Conservation (phyloP, 495 filamentous ascomycete genomes). For the Lineolata rhizophorae region DNA sequence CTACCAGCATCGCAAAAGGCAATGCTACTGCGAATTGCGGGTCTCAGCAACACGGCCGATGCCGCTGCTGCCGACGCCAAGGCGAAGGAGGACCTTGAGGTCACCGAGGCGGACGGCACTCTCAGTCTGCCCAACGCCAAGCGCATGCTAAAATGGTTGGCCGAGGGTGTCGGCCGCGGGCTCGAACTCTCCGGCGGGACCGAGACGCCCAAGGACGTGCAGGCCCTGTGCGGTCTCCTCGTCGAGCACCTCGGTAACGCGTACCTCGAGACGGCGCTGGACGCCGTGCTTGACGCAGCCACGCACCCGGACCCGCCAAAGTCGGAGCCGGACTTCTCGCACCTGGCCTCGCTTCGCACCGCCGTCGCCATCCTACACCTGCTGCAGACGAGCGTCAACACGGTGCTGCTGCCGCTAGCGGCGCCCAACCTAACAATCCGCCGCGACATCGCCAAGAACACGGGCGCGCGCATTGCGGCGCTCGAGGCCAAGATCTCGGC, state of each 20-base stretch:
- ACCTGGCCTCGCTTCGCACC: conserved; percentile 53
- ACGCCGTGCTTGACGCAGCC: conserved; percentile 59
- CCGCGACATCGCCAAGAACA: conserved; percentile 73
- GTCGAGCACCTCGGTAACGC: conserved; percentile 78
- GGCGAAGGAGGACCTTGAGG: conserved; percentile 49
- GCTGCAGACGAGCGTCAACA: conserved; percentile 75
- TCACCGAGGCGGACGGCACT: conserved; percentile 70
- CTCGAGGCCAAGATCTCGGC: conserved; percentile 78
- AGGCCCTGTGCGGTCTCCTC: conserved; percentile 64
- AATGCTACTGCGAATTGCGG: conserved; percentile 69
- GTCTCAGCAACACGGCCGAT: conserved; percentile 36
- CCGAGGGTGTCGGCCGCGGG: conserved; percentile 82
- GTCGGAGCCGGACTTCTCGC: conserved; percentile 70
- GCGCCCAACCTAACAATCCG: conserved; percentile 72
- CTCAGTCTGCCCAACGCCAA: conserved; percentile 72
- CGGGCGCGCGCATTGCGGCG: conserved; percentile 43
- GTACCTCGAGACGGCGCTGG: conserved; percentile 84
- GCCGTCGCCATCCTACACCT: conserved; percentile 80
- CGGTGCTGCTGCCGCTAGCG: conserved; percentile 75
- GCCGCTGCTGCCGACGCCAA: conserved; percentile 28
- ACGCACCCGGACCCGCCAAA: conserved; percentile 54
- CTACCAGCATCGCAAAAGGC: conserved; percentile 61
- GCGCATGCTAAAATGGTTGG: conserved; percentile 93
- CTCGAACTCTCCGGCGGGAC: conserved; percentile 67
- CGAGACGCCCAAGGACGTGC: conserved; percentile 87